Base-by-base conservation (phyloP, 73 alveolate genomes). In the Durusdinium trenchii region DNA sequence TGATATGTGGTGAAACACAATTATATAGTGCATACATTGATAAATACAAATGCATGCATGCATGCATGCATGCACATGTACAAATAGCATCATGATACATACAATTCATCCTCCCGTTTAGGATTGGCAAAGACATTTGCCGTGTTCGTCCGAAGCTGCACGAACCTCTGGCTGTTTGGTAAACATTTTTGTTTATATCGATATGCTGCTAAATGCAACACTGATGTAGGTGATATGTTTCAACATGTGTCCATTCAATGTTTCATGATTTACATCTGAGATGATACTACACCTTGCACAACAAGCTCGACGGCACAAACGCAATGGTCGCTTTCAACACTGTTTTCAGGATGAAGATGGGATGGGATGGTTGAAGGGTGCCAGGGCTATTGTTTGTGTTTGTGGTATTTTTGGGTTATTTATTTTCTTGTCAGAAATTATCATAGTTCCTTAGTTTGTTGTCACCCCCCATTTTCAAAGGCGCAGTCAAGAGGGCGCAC, bases 341-440 rank as follows among this genome's bases (percentile, higher is more conserved):
- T 73, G 85, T 40, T 73, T 73, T 73, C 36, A 52, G 6, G 85
- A 73, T 38, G 85, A 73, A 32, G 85, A 73, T 73, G 85, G 85
- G 38, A 73, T 73, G 85, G 54, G 40, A 40, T 73, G 85, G 85
- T 52, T 73, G 1, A 73, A 73, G 52, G 0, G 85, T 3, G 2
- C n/a, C 7, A 50, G n/a, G 30, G 52, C 52, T 36, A 6, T 9
- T 38, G 6, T 36, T 40, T 12, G 54, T 6, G 52, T 12, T 5
- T 36, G 6, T 73, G 10, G n/a, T 73, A 23, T 9, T 32, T 35
- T 36, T 36, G 57, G 26, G 16, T 35, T 23, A n/a, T 23, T 40
- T n/a, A 36, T 16, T 12, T 35, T 73, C 20, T 36, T 9, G 10
- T 9, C 52, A 5, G 0, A 38, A 35, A n/a, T 36, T 73, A 20